Evolutionary conservation across 495 filamentous ascomycete genomes (phyloP), one percentile per base, ranked within the genome.

Genomic region (Articulospora tetracladia): DNA sequence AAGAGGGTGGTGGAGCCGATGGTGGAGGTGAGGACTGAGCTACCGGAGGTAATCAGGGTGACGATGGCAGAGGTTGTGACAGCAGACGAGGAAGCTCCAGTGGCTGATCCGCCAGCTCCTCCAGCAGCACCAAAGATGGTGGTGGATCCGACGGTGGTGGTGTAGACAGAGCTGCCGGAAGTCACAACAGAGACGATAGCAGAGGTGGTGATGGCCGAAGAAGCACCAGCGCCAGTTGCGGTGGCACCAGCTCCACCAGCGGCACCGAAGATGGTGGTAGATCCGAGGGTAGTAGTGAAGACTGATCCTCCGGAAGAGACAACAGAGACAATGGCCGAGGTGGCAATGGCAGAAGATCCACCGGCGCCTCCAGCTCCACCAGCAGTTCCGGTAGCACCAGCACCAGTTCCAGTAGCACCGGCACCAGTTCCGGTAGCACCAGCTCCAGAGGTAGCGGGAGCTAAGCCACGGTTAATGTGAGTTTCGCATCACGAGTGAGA

Each of bases 11-110:
- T 59, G 22, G 49, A 34, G 32, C 56, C 61, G 30, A 46, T 25
- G 15, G 55, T 55, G 11, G 23, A 12, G 32, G 55, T 63, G 32
- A 48, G 12, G 17, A 49, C 46, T 1, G 55, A 53, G 32, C 48
- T 24, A 20, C 59, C 66, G 10, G 57, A 34, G 34, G 61, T 62
- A 27, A 51, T 39, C 34, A 53, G 27, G 8, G 64, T 15, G n/a
- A 62, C 50, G 50, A 66, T 64, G 13, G 67, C 61, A 3, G 57
- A 61, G 50, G 67, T 66, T 17, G 63, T 62, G 22, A 66, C 51
- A 26, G 67, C 61, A n/a, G 62, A 60, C 13, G 58, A 55, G 26
- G 56, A 59, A 10, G 28, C 41, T 19, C 32, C 50, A 30, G 12
- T 44, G n/a, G n/a, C n/a, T n/a, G 20, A 50, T 50, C 20, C 51